These are phyloP conservation scores for Graphiopsis chlorocephala DNA, from an alignment of 2,329 filamentous ascomycete genomes.

Conservation along the genomic window DNA sequence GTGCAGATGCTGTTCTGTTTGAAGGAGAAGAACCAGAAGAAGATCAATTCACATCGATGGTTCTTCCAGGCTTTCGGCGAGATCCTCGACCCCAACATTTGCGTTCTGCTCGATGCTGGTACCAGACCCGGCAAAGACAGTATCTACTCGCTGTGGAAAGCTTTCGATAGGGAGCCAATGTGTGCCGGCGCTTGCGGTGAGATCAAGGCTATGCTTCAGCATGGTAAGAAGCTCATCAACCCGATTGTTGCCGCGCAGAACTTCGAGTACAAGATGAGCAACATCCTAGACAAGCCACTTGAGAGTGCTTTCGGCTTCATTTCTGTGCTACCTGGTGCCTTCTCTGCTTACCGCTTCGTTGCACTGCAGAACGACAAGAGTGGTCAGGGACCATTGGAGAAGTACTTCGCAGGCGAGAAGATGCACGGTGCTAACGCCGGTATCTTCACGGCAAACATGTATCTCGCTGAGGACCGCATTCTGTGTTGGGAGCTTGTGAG, in stretches of 20 bases:
- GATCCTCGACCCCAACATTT: constrained; percentile 92
- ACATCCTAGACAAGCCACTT: constrained; percentile 95
- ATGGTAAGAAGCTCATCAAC: constrained; percentile 85
- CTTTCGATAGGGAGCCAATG: constrained; percentile 96
- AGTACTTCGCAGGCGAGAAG: constrained; percentile 96
- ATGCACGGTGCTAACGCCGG: constrained; percentile 90
- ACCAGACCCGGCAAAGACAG: constrained; percentile 91
- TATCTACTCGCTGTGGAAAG: constrained; percentile 98
- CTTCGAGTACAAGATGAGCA: constrained; percentile 99
- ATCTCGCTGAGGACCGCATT: constrained; percentile 96
- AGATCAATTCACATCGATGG: constrained; percentile 99
- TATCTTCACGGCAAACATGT: constrained; percentile 99
- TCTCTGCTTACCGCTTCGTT: constrained; percentile 95
- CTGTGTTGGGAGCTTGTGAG: constrained; percentile 97
- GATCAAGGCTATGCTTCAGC: constrained; percentile 95
- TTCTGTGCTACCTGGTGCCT: constrained; percentile 90
- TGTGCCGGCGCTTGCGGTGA: constrained; percentile 96
- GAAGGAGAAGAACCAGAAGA: constrained; percentile 99
- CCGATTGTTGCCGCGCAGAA: constrained; percentile 95
- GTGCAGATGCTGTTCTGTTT: constrained; percentile 97
- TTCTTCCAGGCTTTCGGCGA: constrained; percentile 97
- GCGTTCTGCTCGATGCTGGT: constrained; percentile 91
- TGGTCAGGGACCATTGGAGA: constrained; percentile 85
- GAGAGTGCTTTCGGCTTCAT: constrained; percentile 99
- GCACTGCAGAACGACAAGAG: constrained; percentile 97